A percentile compares a stretch with the other conserved stretches of the same genome.
Evolutionary conservation across 257 asterid species (phyloP).

Genomic region (Nicotiana benthamiana): DNA sequence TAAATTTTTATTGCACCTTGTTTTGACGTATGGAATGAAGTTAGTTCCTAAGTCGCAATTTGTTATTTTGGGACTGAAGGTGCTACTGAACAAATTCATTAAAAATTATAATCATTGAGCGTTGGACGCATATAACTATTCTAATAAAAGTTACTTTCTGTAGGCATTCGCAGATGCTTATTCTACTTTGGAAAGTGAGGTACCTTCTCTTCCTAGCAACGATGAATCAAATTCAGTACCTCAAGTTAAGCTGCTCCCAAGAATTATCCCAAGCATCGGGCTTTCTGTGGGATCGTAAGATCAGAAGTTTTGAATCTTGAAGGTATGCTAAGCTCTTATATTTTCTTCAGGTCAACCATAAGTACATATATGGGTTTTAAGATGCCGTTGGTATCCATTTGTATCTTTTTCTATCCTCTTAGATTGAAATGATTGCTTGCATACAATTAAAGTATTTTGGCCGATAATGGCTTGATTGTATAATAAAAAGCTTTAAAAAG

Average conservation of each 20-base stretch:
- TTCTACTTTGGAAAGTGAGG: slow-evolving; percentile 73
- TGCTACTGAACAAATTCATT: background rate
- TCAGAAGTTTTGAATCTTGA: slow-evolving; percentile 12
- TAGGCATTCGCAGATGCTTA: slow-evolving; percentile 99
- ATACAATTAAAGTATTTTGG: background rate
- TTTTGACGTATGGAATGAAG: background rate
- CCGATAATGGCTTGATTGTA: background rate
- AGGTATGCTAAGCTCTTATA: slow-evolving; percentile 20
- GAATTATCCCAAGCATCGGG: slow-evolving; percentile 80
- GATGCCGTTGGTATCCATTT: background rate
- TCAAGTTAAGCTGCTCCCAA: slow-evolving; percentile 62
- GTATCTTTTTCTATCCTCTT: background rate
- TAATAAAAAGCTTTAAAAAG: background rate
- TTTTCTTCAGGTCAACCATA: background rate
- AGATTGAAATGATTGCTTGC: background rate
- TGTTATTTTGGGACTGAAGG: background rate
- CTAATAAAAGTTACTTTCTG: slow-evolving; percentile 10
- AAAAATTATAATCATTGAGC: background rate
- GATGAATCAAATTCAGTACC: slow-evolving; percentile 40
- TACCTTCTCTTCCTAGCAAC: slow-evolving; percentile 33
- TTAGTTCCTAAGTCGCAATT: background rate
- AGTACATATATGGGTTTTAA: background rate
- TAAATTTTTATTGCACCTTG: background rate
- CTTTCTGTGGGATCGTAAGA: slow-evolving; percentile 44
- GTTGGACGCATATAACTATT: background rate